Evolutionary conservation across 352 stramenopile genomes (phyloP).

Genomic region (Globisporangium irregulare): DNA sequence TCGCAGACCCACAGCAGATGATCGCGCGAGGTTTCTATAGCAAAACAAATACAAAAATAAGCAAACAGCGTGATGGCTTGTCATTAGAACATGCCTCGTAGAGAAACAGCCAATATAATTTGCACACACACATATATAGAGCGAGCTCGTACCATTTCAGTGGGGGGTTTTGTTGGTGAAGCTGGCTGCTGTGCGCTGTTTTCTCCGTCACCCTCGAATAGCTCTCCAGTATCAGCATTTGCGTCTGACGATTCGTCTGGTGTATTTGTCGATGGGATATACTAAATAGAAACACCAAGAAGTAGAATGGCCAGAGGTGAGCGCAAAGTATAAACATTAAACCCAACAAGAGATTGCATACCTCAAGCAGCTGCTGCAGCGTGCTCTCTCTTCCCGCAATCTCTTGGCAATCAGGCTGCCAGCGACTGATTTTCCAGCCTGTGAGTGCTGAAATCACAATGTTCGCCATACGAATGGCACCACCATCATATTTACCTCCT

Average conservation of each 20-base stretch:
- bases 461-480: slow-evolving; percentile 25
- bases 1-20: slow-evolving; percentile 28
- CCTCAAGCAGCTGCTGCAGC: slow-evolving; percentile 40
- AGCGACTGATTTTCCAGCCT: slow-evolving; percentile 56
- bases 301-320: not conserved
- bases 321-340: not conserved
- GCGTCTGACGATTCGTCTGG: slow-evolving; percentile 8
- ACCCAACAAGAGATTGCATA: slow-evolving; percentile 1
- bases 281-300: slow-evolving; percentile 6
- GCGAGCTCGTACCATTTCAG: not conserved
- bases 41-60: not conserved
- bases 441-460: slow-evolving; percentile 43
- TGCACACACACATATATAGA: not conserved
- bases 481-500: not conserved
- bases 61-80: not conserved
- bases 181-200: not conserved
- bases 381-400: slow-evolving; percentile 27
- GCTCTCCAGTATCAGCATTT: not conserved
- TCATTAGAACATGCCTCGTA: not conserved
- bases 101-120: not conserved
- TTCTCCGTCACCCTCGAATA: not conserved
- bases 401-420: slow-evolving; percentile 13
- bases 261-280: not conserved
- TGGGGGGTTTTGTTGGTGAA: not conserved
- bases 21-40: slow-evolving; percentile 33